Percentiles rank a stretch among this genome's conserved stretches.
Conservation (phyloP, 2,329 filamentous ascomycete genomes). For the Cladophialophora immunda region DNA sequence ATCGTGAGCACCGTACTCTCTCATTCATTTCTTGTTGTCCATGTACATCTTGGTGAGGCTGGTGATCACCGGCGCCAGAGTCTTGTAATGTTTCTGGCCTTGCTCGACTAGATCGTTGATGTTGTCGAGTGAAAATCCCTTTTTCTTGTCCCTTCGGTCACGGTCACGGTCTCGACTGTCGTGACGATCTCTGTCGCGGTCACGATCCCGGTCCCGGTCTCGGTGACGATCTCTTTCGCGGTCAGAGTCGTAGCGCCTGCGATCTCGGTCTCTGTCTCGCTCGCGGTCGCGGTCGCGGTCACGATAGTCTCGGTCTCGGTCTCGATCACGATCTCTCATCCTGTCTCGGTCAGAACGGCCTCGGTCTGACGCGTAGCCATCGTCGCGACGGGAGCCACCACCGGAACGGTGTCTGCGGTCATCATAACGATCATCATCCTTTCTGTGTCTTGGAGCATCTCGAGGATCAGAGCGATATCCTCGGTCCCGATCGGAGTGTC, state of each 20-base stretch:
- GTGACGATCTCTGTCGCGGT: slow-evolving; percentile 27
- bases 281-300: slow-evolving; percentile 27
- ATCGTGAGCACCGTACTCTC: not conserved
- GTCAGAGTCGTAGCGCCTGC: slow-evolving; percentile 24
- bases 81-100: slow-evolving; percentile 42
- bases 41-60: slow-evolving; percentile 41
- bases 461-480: slow-evolving; percentile 35
- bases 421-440: slow-evolving; percentile 34
- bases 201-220: slow-evolving; percentile 10
- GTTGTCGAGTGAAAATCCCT: slow-evolving; percentile 36
- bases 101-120: slow-evolving; percentile 36
- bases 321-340: slow-evolving; percentile 31
- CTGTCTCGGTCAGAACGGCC: slow-evolving; percentile 33
- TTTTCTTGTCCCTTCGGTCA: slow-evolving; percentile 33
- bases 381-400: slow-evolving; percentile 26
- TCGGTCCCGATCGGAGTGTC: slow-evolving; percentile 33
- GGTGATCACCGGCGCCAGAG: slow-evolving; percentile 36
- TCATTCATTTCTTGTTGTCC: slow-evolving; percentile 37
- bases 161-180: slow-evolving; percentile 27
- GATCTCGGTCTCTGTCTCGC: slow-evolving; percentile 26
- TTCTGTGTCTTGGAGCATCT: slow-evolving; percentile 23
- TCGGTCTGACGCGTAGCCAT: slow-evolving; percentile 36
- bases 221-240: slow-evolving; percentile 10
- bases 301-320: slow-evolving; percentile 33
- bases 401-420: slow-evolving; percentile 30